Evolutionary conservation across 768 basidiomycete species (phyloP), one percentile per base, ranked within the genome.

Genomic region (Naematelia aurantialba): DNA sequence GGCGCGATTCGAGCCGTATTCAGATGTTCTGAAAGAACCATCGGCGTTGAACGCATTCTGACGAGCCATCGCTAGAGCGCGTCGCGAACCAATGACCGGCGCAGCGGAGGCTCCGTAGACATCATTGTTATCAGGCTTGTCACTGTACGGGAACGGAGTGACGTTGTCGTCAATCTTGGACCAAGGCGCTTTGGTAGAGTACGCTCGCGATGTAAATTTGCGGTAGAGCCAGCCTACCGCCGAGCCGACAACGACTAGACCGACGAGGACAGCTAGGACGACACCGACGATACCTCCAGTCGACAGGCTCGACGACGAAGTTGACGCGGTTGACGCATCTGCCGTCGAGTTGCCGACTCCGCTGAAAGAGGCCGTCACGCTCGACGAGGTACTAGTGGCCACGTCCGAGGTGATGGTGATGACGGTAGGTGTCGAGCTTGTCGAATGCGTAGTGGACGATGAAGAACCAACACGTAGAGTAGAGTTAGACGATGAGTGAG

Each of bases 1-100:
- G n/a, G 72, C 72, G 4, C 60, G 59, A 46, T 73, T 73, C 30
- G 30, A 29, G 11, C 58, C 60, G 21, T 56, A 53, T 26, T 65
- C 66, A 2, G 65, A 69, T 47, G 63, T 60, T 29, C 63, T 54
- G 26, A 58, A 45, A 27, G 61, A 59, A 11, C 62, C 62, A 39
- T 68, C 66, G 3, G 34, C 17, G 45, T 58, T 65, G 56, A 59
- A 64, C 17, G 68, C 60, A 52, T 65, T 66, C 17, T 58, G 58
- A 8, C 67, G 44, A 2, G 69, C 69, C 27, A 68, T 19, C 3
- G 67, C 69, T 22, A 73, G 44, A 17, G 72, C 72, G 8, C 69
- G 58, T 46, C 72, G 58, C 8, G 69, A 70, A 1, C 72, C 72
- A 45, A 73, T 73, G 25, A 73, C 67, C 14, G 72, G 72, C 19